A percentile compares a stretch with the other conserved stretches of the same genome.
These are phyloP conservation scores for Exophiala oligosperma DNA, from an alignment of 2,329 filamentous ascomycete species.

Conservation along the genomic window DNA sequence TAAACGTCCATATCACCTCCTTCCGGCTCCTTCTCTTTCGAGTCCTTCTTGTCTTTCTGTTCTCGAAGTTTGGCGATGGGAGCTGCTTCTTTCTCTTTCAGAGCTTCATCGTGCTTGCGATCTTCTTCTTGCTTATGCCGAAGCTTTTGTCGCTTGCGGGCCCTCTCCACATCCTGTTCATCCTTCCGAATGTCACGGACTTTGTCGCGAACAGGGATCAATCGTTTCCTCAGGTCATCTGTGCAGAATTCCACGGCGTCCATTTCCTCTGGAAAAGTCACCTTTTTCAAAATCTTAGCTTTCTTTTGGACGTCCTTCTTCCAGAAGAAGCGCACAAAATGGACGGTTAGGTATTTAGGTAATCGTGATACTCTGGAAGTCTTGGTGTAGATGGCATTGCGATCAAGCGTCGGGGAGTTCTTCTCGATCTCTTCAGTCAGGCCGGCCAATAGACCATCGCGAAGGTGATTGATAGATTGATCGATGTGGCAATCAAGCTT, in stretches of 20 bases:
- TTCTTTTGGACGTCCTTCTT: constrained; percentile 94
- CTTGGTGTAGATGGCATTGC: constrained; percentile 85
- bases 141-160: constrained; percentile 86
- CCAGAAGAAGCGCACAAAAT: constrained; percentile 99
- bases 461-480: constrained; percentile 79
- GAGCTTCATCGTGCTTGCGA: constrained; percentile 39
- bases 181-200: constrained; percentile 94
- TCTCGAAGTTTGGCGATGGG: constrained; percentile 51
- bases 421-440: constrained; percentile 91
- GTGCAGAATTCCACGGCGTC: constrained; percentile 95
- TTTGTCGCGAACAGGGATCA: constrained; percentile 93
- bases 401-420: constrained; percentile 71
- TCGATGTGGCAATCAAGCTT: constrained; percentile 97
- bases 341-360: constrained; percentile 92
- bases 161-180: constrained; percentile 86
- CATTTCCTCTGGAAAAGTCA: constrained; percentile 90
- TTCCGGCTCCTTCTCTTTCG: constrained; percentile 51
- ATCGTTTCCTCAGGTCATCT: constrained; percentile 76
- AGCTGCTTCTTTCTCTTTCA: constrained; percentile 34
- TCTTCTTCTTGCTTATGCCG: constrained; percentile 58
- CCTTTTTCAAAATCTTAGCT: constrained; percentile 99
- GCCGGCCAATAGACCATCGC: constrained; percentile 80
- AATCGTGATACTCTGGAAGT: constrained; percentile 84
- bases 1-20: constrained; percentile 71
- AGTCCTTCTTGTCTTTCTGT: constrained; percentile 48